These are phyloP conservation scores for Arachis hypogaea DNA, from an alignment of 306 rosid species.

Conservation along the genomic window DNA sequence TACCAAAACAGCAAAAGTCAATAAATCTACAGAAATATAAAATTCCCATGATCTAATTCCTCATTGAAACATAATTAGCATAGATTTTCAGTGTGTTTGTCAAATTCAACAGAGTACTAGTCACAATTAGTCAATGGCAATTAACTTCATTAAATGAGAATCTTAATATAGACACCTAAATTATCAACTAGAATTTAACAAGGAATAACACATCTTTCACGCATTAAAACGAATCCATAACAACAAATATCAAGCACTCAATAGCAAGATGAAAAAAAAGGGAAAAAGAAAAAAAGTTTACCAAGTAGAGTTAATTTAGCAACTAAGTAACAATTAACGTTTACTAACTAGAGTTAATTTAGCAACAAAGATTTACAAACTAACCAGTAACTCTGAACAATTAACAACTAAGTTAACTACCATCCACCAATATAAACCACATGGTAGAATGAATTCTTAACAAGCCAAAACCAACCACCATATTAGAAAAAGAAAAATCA, in stretches of 20 bases:
- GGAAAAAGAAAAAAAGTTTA: no score
- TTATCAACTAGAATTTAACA: constrained; percentile 9
- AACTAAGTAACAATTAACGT: no score
- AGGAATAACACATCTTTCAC: neutral
- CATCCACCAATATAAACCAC: neutral
- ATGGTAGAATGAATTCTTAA: constrained; percentile 23
- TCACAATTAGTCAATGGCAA: constrained; percentile 1
- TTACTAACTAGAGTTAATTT: no score
- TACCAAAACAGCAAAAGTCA: neutral
- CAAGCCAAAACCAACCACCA: neutral
- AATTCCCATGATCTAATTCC: constrained; percentile 4
- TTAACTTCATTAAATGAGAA: constrained; percentile 7
- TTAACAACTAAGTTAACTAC: no score
- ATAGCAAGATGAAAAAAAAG: neutral
- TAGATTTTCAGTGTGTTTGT: neutral
- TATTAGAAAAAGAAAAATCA: constrained; percentile 1
- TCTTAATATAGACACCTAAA: constrained; percentile 5
- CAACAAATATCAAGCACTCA: neutral
- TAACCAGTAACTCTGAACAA: no score
- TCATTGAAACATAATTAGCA: constrained; percentile 8
- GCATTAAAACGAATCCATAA: constrained; percentile 23
- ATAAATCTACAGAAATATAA: neutral
- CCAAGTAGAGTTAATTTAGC: no score
- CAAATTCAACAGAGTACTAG: constrained; percentile 12
- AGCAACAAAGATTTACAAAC: no score